phyloP scores from a whole-genome alignment of 768 basidiomycete species.

The Boletus patriciae region DNA sequence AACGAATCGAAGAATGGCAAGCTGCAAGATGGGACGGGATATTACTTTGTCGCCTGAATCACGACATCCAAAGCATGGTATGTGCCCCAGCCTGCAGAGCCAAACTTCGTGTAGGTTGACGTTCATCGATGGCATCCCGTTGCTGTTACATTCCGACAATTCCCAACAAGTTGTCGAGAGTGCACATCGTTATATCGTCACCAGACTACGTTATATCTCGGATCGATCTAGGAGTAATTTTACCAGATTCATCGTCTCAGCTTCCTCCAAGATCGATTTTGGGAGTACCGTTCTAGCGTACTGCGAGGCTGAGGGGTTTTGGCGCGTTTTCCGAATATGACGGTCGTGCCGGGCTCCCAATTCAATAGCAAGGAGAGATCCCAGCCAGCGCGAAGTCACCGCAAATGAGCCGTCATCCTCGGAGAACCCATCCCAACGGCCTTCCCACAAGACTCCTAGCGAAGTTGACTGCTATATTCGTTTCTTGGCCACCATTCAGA shows the following conservation, averaged over 20 bases:
- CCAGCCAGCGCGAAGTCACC: not conserved
- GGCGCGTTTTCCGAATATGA: constrained; percentile 1
- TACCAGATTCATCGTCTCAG: constrained; percentile 11
- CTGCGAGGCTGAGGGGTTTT: not conserved
- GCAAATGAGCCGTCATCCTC: constrained; percentile 12
- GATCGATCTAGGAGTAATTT: constrained; percentile 7
- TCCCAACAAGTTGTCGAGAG: not conserved
- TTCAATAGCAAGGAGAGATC: constrained; percentile 3
- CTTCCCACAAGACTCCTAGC: constrained; percentile 9
- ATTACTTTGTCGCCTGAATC: not conserved
- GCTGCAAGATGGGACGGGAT: not conserved
- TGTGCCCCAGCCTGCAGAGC: not conserved
- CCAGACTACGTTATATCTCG: too few species aligned
- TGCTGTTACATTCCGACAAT: not conserved
- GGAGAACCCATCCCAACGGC: constrained; percentile 6
- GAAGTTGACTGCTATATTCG: constrained; percentile 3
- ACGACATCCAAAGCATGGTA: not conserved
- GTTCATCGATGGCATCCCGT: not conserved
- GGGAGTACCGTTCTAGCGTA: not conserved
- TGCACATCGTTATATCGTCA: not conserved
- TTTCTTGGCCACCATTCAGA: not conserved
- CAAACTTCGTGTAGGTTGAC: not conserved
- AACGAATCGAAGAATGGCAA: constrained; percentile 9
- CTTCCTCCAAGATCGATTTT: constrained; percentile 10
- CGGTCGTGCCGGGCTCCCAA: constrained; percentile 3